These are phyloP conservation scores for Tribonema minus DNA, from an alignment of 108 stramenopile species.

Conservation along the genomic window DNA sequence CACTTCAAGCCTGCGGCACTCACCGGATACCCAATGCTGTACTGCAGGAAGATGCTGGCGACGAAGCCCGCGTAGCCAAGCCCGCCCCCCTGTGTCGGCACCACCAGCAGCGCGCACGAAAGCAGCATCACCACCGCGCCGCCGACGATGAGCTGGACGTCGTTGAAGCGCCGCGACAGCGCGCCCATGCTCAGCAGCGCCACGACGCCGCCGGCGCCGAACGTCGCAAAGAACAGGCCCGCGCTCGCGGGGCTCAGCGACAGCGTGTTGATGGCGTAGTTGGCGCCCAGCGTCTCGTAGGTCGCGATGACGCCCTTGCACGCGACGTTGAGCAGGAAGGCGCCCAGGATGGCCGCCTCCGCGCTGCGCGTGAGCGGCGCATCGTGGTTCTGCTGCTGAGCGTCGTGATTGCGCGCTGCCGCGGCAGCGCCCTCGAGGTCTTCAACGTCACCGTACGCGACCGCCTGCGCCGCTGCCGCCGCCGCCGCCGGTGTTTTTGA, in stretches of 20 bases:
- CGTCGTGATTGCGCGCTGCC: no score
- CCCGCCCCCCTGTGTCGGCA: neutral
- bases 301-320: conserved; percentile 82
- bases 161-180: conserved; percentile 63
- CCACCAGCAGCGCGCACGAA: conserved; percentile 46
- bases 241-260: conserved; percentile 61
- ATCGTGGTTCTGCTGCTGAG: no score
- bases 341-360: no score
- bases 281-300: conserved; percentile 84
- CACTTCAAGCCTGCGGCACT: no score
- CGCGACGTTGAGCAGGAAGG: conserved; percentile 71
- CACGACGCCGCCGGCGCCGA: conserved; percentile 72
- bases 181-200: conserved; percentile 70
- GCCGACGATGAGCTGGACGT: conserved; percentile 79
- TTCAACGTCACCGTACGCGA: no score
- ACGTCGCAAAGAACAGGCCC: conserved; percentile 68
- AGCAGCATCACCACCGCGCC: conserved; percentile 66
- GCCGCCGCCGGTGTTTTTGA: no score
- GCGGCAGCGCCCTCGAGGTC: no score
- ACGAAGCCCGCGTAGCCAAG: conserved; percentile 17
- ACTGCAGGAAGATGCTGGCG: conserved; percentile 82
- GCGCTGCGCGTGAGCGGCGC: no score
- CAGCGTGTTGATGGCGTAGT: conserved; percentile 74
- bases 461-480: no score
- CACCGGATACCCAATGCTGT: conserved; percentile 83